Base-by-base conservation (phyloP, 2,329 filamentous ascomycete species). In the Didymella arachidicola region DNA sequence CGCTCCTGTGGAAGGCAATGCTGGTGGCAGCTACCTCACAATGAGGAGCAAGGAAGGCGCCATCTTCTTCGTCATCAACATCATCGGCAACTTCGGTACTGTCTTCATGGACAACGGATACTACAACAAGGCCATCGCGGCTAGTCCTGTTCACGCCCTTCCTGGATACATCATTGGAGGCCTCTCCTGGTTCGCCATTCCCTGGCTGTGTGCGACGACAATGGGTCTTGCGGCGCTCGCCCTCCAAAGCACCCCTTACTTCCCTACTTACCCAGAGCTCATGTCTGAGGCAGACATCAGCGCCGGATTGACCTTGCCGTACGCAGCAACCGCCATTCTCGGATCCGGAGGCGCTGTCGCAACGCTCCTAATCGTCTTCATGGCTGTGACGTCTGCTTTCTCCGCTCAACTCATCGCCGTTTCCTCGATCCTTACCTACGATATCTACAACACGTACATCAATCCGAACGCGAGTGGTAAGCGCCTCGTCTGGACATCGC, bases 121-220 rank as follows among this genome's bases (percentile, higher is more conserved):
- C 59, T 96, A 96, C 80, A 96, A 93, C 79, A 95, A 96, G 78
- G 93, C 92, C 16, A 96, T 97, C 69, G 92, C 93, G 5, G 92
- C 93, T 0, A 89, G 87, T 16, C 92, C 92, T 0, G 89, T 94
- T 0, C 88, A 94, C 53, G 93, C 93, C 0, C 86, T 97, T 4
- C 93, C 93, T 0, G 93, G 93, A 12, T 74, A 73, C 56, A 72
- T 73, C 45, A 75, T 83, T n/a, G 66, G 68, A 18, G 58, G 80
- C 0, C 68, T 82, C 4, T 78, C 77, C 1, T 82, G 80, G 77
- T 81, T 81, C 55, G 80, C 78, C 12, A 81, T 83, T 16, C 27
- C 81, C 79, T 83, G 80, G 62, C 75, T 79, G 7, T 79, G 80
- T 63, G 78, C 79, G 0, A 82, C 80, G 1, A 80, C 79, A 0